Evolutionary conservation across 306 rosid genomes (phyloP).

Genomic region (Corylus avellana): DNA sequence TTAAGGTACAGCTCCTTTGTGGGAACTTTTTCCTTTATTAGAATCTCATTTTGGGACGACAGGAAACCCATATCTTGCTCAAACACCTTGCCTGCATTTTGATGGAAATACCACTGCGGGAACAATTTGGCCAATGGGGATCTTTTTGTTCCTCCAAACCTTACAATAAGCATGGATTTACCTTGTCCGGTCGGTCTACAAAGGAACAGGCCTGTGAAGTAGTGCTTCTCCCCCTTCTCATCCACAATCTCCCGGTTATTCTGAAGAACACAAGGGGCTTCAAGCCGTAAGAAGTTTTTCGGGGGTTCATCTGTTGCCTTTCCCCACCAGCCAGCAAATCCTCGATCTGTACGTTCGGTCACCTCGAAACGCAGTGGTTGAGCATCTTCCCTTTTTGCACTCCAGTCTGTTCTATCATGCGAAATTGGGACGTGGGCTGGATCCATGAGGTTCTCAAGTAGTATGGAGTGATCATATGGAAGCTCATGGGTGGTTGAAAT

Average conservation of each 20-base stretch:
- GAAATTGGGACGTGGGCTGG: conserved; percentile 98
- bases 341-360: conserved; percentile 73
- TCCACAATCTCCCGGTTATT: conserved; percentile 65
- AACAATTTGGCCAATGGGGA: conserved; percentile 56
- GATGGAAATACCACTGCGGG: conserved; percentile 92
- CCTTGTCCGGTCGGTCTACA: conserved; percentile 98
- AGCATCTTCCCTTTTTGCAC: conserved; percentile 87
- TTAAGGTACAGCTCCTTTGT: conserved; percentile 80
- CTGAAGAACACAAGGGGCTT: conserved; percentile 90
- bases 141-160: conserved; percentile 77
- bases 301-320: conserved; percentile 46
- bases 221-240: conserved; percentile 56
- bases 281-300: conserved; percentile 67
- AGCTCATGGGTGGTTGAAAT: conserved; percentile 82
- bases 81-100: conserved; percentile 89
- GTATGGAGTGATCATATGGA: conserved; percentile 97
- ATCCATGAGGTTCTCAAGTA: conserved; percentile 93
- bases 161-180: conserved; percentile 85
- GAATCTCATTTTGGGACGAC: conserved; percentile 86
- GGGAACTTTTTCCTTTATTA: conserved; percentile 77
- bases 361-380: conserved; percentile 73
- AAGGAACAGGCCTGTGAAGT: conserved; percentile 80
- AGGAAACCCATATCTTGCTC: conserved; percentile 99
- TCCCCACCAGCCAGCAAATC: conserved; percentile 98
- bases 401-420: conserved; percentile 87